A percentile compares a stretch with the other conserved stretches of the same genome.
Conservation (phyloP, 2,329 filamentous ascomycete species). For the Aspergillus flavus region DNA sequence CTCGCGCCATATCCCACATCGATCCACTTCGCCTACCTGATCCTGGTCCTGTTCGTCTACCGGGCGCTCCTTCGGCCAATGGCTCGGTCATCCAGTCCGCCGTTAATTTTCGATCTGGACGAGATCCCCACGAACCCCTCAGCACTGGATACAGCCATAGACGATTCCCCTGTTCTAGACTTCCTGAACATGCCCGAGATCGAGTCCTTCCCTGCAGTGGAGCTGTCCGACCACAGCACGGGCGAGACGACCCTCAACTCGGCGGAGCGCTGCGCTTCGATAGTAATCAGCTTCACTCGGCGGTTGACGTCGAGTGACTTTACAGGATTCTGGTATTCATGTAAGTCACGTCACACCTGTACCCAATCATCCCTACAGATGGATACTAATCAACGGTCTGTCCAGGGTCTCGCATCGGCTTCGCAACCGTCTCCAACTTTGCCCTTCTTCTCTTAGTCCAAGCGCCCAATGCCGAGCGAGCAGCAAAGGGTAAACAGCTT, state of each 20-base stretch:
- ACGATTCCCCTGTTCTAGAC: slow-evolving; percentile 27
- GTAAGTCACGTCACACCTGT: slow-evolving; percentile 20
- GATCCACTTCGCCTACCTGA: slow-evolving; percentile 39
- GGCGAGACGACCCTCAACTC: slow-evolving; percentile 31
- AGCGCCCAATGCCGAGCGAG: slow-evolving; percentile 32
- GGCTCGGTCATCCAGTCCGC: slow-evolving; percentile 31
- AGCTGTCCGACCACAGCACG: slow-evolving; percentile 27
- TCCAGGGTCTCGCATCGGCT: slow-evolving; percentile 37
- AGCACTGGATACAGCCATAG: slow-evolving; percentile 14
- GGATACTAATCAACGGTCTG: background rate
- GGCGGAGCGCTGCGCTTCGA: slow-evolving; percentile 35
- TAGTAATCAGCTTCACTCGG: slow-evolving; percentile 32
- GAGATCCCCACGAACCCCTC: slow-evolving; percentile 24
- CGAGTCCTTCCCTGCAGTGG: slow-evolving; percentile 27
- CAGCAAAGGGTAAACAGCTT: slow-evolving; percentile 28
- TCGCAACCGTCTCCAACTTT: slow-evolving; percentile 40
- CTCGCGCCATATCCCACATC: slow-evolving; percentile 27
- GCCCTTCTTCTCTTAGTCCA: slow-evolving; percentile 35
- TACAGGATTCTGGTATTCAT: slow-evolving; percentile 37
- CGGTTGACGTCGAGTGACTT: slow-evolving; percentile 32
- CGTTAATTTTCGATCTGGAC: slow-evolving; percentile 31
- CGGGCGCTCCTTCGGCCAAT: slow-evolving; percentile 37
- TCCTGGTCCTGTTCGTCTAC: slow-evolving; percentile 39
- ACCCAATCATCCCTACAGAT: too few species aligned
- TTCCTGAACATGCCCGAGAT: slow-evolving; percentile 27